Base-by-base conservation (phyloP, 164 flowering plant genomes). In the Paratinospora sagittata region DNA sequence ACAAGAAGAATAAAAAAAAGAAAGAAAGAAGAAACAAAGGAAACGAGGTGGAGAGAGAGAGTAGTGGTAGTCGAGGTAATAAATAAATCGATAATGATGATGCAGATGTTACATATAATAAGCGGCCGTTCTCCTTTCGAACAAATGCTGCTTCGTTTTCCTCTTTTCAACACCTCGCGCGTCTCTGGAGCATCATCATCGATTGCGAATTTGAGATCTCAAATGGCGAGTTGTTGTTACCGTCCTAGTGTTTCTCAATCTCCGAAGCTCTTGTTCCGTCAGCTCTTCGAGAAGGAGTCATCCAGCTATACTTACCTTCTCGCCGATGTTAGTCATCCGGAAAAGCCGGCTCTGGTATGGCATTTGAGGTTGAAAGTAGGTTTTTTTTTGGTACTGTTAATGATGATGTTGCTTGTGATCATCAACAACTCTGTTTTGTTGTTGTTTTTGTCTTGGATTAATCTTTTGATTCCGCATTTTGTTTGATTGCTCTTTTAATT, bases 261-360 rank as follows among this genome's bases (percentile, higher is more conserved):
- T 14, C 69, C 85, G 4, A 91, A 82, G 82, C 83, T 90, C 10
- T 72, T 95, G 68, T 89, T 95, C 61, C 88, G 97, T 17, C 97
- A 91, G 82, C 80, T 91, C 3, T 91, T 91, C 61, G 97, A 91
- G 88, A 88, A 88, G 81, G 97, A 90, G 1, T 95, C 98, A 0
- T 90, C 86, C 11, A 95, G 97, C 10, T 95, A 88, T 72, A 92
- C 97, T 64, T 92, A 90, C 78, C 86, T 95, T 45, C 97, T 95
- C 43, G 97, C 98, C 27, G 98, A 92, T 76, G 82, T 83, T 52
- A 79, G 82, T 47, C 97, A 95, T 70, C 96, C 92, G 4, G 90
- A 90, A 10, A 92, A 84, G 73, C 97, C 97, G 0, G 97, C 98
- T 64, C 72, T 95, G 82, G 98, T 94, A 24, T 74, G 73, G 39